Base-by-base conservation (phyloP, 1,284 basidiomycete genomes). In the Ganoderma meredithae region DNA sequence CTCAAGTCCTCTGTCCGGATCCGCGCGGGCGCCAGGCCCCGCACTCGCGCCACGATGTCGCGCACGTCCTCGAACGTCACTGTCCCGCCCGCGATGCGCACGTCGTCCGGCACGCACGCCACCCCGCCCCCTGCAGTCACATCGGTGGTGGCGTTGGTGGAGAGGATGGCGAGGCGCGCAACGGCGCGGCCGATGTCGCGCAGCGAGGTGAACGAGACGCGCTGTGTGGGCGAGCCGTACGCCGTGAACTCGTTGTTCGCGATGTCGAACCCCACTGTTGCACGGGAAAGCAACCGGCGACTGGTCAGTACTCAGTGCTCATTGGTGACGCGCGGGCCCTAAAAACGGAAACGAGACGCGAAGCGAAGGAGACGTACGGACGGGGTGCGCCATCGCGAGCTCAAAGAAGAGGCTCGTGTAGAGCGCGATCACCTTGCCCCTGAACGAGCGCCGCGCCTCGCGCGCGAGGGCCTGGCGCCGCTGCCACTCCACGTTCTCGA, bases 381-480 rank as follows among this genome's bases (percentile, higher is more conserved):
- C 40, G 19, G 40, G 60, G 39, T 8, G 17, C 4, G 22, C 47
- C 27, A 69, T 44, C 0, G 43, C 49, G n/a, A 68, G 27, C 56
- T 79, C 76, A 15, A 76, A 70, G 68, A 79, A 78, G 9, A 74
- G 60, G 1, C 75, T 73, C 8, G 68, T 74, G 69, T 78, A 78
- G 8, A 78, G 62, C 8, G 75, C 64, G 56, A 79, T 73, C 44
- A 78, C 69, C 63, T 78, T 65, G 40, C 67, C 73, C 31, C 66
- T 68, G 17, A 69, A 73, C 27, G 69, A 25, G 68, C 71, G 67
- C 19, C 75, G 74, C 12, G 71, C 71, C n/a, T 68, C 65, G 2
- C 58, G 39, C 1, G 71, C 72, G 60, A 77, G 73, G 58, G 72
- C 66, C 7, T 66, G 65, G 69, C 78, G 79, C 25, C 53, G 60